phyloP scores from a whole-genome alignment of 176 grass and related monocot species.

The Oryza meridionalis region DNA sequence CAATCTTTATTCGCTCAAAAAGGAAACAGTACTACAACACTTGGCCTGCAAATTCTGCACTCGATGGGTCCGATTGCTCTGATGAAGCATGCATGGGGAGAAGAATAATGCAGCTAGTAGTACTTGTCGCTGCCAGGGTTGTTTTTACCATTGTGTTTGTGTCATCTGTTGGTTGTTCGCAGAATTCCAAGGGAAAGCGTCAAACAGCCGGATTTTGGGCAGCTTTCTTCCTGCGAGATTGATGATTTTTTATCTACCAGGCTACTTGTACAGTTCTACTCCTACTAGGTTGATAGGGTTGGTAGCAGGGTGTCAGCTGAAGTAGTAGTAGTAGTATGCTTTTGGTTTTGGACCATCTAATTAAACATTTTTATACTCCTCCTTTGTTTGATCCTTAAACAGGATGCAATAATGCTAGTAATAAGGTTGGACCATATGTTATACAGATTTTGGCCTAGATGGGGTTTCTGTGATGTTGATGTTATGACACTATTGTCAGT shows the following conservation, averaged over 20 bases:
- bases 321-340: background rate
- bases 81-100: too few relatives aligned
- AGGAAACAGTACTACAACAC: too few relatives aligned
- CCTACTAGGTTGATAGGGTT: constrained; percentile 19
- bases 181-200: constrained; percentile 29
- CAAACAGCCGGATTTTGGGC: background rate
- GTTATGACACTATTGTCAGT: background rate
- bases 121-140: background rate
- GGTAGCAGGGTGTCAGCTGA: background rate
- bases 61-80: too few relatives aligned
- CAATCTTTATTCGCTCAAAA: too few relatives aligned
- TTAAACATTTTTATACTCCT: background rate
- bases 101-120: background rate
- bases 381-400: background rate
- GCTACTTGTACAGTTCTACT: background rate
- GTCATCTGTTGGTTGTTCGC: background rate
- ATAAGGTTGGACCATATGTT: background rate
- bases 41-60: background rate
- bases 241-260: constrained; percentile 2
- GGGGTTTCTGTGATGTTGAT: background rate
- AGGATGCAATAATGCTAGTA: background rate
- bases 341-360: background rate
- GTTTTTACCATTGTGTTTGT: too few relatives aligned
- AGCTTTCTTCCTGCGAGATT: constrained; percentile 23
- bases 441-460: background rate